Conservation (phyloP, 495 filamentous ascomycete genomes). For the Penicillium coffeae region DNA sequence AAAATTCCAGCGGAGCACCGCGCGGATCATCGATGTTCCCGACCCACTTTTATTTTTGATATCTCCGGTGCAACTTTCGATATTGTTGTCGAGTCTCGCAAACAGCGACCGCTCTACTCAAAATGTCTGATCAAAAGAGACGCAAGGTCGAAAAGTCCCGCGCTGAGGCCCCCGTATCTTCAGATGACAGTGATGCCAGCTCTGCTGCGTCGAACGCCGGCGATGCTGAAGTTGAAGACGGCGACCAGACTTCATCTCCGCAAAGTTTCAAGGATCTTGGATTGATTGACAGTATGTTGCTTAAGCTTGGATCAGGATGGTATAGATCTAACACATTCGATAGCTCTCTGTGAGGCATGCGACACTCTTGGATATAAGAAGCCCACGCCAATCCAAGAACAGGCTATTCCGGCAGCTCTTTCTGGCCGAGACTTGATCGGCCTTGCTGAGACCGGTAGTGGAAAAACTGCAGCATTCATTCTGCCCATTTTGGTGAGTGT, state of each 20-base stretch:
- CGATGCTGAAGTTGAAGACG: slow-evolving; percentile 1
- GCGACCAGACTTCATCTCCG: background rate
- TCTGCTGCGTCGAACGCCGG: slow-evolving; percentile 9
- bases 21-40: slow-evolving; percentile 40
- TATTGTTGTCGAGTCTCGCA: slow-evolving; percentile 3
- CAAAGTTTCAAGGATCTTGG: slow-evolving; percentile 73
- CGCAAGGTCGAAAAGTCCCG: slow-evolving; percentile 27
- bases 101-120: background rate
- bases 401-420: slow-evolving; percentile 78
- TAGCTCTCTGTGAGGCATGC: slow-evolving; percentile 80
- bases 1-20: slow-evolving; percentile 32
- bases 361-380: slow-evolving; percentile 71
- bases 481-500: slow-evolving; percentile 77
- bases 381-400: slow-evolving; percentile 74
- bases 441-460: slow-evolving; percentile 88
- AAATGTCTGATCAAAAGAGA: slow-evolving; percentile 36
- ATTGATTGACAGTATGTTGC: slow-evolving; percentile 56
- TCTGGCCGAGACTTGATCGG: slow-evolving; percentile 84
- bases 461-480: slow-evolving; percentile 91
- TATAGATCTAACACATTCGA: background rate
- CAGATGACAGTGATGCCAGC: slow-evolving; percentile 16
- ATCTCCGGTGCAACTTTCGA: slow-evolving; percentile 13
- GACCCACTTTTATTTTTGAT: slow-evolving; percentile 33
- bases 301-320: background rate
- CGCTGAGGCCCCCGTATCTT: slow-evolving; percentile 9